Evolutionary conservation across 768 basidiomycete species (phyloP).

Genomic region (Tylopilus plumbeoviolaceoides): DNA sequence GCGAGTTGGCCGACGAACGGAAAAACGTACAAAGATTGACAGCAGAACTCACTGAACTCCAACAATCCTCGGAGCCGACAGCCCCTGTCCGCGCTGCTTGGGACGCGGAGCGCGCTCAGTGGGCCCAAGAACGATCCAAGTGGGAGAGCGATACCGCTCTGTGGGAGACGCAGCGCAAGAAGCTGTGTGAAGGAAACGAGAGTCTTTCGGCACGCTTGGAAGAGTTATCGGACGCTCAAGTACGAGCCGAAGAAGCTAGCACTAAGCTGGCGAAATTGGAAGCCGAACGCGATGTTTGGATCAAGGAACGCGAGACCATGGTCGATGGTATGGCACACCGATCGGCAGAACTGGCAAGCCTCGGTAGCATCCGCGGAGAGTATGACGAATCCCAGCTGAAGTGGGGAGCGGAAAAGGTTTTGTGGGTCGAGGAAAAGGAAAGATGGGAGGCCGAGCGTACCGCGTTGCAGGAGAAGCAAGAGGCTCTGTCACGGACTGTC

Average conservation of each 20-base stretch:
- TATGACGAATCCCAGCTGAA: constrained; percentile 9
- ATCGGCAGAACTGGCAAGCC: constrained; percentile 7
- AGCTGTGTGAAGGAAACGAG: constrained; percentile 8
- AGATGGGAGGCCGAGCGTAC: constrained; percentile 35
- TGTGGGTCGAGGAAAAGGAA: constrained; percentile 22
- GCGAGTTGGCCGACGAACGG: constrained; percentile 19
- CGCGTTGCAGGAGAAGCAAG: constrained; percentile 22
- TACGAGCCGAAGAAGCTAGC: constrained; percentile 11
- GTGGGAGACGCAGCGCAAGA: constrained; percentile 18
- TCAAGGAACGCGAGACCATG: constrained; percentile 10
- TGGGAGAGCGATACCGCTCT: constrained; percentile 13
- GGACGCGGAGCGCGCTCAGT: constrained; percentile 27
- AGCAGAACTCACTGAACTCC: constrained; percentile 10
- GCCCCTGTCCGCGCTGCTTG: constrained; percentile 14
- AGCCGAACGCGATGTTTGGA: constrained; percentile 19
- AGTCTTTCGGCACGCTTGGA: constrained; percentile 15
- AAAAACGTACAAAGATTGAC: background rate
- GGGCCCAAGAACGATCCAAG: constrained; percentile 21
- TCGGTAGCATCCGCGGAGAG: constrained; percentile 8
- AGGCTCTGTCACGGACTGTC: constrained; percentile 10
- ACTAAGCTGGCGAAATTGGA: constrained; percentile 15
- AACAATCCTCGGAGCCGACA: constrained; percentile 13
- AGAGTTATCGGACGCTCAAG: constrained; percentile 7
- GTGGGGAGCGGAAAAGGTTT: constrained; percentile 14
- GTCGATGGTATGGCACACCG: background rate